These are phyloP conservation scores for Crithidia sp. DNA, from an alignment of 208 protist genomes.

Conservation along the genomic window DNA sequence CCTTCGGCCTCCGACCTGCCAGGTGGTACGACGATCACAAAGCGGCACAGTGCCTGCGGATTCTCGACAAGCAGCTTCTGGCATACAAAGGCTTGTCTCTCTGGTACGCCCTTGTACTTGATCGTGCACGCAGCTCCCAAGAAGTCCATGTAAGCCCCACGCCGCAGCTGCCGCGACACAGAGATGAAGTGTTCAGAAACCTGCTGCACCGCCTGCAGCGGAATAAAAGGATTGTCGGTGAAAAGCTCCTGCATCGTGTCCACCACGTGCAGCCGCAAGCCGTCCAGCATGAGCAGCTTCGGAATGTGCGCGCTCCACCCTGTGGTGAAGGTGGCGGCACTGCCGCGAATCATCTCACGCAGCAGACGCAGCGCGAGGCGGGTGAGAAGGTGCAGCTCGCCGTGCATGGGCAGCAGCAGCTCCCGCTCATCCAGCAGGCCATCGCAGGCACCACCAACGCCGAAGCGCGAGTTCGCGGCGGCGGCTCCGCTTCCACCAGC, in stretches of 20 bases:
- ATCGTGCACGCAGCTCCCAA: conserved; percentile 63
- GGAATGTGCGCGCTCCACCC: conserved; percentile 65
- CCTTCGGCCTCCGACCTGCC: conserved; percentile 27
- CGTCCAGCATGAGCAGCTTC: conserved; percentile 56
- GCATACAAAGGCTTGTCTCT: conserved; percentile 64
- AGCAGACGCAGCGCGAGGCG: conserved; percentile 71
- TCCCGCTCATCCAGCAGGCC: conserved; percentile 37
- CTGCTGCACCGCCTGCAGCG: conserved; percentile 40
- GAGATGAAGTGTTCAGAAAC: conserved; percentile 55
- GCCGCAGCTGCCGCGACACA: conserved; percentile 28
- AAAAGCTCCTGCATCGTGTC: conserved; percentile 71
- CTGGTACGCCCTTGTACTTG: conserved; percentile 48
- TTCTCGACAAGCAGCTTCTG: conserved; percentile 68
- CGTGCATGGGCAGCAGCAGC: conserved; percentile 43
- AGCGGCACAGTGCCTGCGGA: conserved; percentile 43
- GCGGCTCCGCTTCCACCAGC: neutral
- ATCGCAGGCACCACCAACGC: neutral
- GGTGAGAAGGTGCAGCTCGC: conserved; percentile 60
- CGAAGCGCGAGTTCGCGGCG: neutral
- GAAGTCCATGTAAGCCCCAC: conserved; percentile 58
- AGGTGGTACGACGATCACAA: conserved; percentile 30
- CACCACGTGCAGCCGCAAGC: conserved; percentile 51
- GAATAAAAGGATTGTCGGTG: conserved; percentile 60
- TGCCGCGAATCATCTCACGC: conserved; percentile 48
- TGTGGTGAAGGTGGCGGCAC: conserved; percentile 34